Conservation (phyloP, 2,329 filamentous ascomycete species). For the Lachnellula cervina region DNA sequence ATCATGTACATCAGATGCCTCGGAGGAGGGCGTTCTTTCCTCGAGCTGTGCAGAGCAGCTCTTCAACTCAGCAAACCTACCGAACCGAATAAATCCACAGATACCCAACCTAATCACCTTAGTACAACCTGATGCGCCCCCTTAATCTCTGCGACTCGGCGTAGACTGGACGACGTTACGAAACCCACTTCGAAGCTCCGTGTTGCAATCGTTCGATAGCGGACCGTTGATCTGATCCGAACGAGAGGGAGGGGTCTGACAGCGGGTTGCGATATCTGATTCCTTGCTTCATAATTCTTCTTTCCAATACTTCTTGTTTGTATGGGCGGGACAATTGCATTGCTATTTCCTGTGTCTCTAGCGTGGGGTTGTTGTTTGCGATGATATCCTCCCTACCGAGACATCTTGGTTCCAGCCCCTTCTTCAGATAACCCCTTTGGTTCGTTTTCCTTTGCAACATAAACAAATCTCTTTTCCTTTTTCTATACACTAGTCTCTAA, state of each 20-base stretch:
- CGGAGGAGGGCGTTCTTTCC: slow-evolving; percentile 20
- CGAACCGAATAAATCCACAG: slow-evolving; percentile 19
- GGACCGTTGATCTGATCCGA: slow-evolving; percentile 21
- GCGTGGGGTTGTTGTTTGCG: slow-evolving; percentile 29
- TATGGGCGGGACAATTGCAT: slow-evolving; percentile 34
- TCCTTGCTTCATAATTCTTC: slow-evolving; percentile 43
- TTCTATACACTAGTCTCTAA: slow-evolving; percentile 18
- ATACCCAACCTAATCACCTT: slow-evolving; percentile 33
- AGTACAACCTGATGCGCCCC: slow-evolving; percentile 34
- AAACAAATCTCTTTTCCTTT: slow-evolving; percentile 16
- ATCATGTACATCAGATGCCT: slow-evolving; percentile 15
- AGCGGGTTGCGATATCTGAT: slow-evolving; percentile 29
- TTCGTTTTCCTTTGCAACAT: slow-evolving; percentile 17
- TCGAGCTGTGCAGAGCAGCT: slow-evolving; percentile 23
- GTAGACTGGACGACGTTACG: slow-evolving; percentile 46
- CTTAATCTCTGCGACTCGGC: slow-evolving; percentile 39
- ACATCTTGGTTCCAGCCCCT: slow-evolving; percentile 27
- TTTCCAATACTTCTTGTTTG: slow-evolving; percentile 31
- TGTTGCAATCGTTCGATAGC: slow-evolving; percentile 30
- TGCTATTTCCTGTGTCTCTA: slow-evolving; percentile 31
- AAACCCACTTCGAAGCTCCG: slow-evolving; percentile 36
- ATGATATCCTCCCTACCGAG: slow-evolving; percentile 31
- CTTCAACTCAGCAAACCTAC: slow-evolving; percentile 15
- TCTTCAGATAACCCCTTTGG: slow-evolving; percentile 15
- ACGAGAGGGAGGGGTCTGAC: slow-evolving; percentile 16